These are phyloP conservation scores for Tetracladium setigerum DNA, from an alignment of 495 filamentous ascomycete species.

Conservation along the genomic window DNA sequence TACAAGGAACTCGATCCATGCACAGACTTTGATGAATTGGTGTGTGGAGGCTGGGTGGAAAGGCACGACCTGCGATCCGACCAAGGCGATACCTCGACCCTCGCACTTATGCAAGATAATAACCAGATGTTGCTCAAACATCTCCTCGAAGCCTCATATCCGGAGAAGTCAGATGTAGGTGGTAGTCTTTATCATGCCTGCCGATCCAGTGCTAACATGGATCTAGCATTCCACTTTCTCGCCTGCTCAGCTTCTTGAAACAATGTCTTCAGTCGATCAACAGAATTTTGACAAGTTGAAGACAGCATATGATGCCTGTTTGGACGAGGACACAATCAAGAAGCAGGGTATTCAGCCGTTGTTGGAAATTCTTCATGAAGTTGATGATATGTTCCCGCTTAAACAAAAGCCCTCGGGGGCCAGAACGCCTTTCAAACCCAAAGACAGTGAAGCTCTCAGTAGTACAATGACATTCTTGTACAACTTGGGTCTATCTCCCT, in stretches of 20 bases:
- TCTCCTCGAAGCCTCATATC: constrained; percentile 52
- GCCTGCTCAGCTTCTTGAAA: constrained; percentile 26
- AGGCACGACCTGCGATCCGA: constrained; percentile 61
- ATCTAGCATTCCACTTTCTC: constrained; percentile 37
- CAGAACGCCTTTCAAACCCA: constrained; percentile 17
- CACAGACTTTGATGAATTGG: constrained; percentile 58
- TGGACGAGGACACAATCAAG: constrained; percentile 48
- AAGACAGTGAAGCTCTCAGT: constrained; percentile 37
- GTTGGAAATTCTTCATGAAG: constrained; percentile 36
- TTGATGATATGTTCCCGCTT: constrained; percentile 46
- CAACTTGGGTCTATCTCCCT: constrained; percentile 40
- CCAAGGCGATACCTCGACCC: constrained; percentile 51
- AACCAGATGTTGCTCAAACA: constrained; percentile 52
- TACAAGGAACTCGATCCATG: constrained; percentile 60
- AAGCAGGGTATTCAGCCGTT: constrained; percentile 47
- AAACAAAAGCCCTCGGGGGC: constrained; percentile 16
- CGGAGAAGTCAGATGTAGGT: constrained; percentile 32
- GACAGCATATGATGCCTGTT: constrained; percentile 54
- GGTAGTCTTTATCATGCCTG: constrained; percentile 2
- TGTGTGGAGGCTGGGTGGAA: constrained; percentile 60
- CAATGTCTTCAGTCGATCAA: constrained; percentile 35
- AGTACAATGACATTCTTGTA: constrained; percentile 27
- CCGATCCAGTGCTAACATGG: constrained; percentile 9
- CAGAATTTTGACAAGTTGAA: constrained; percentile 62
- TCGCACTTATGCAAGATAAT: constrained; percentile 51